Conservation (phyloP, 1,139 yeast genomes). For the Sugiyamaella castrensis region DNA sequence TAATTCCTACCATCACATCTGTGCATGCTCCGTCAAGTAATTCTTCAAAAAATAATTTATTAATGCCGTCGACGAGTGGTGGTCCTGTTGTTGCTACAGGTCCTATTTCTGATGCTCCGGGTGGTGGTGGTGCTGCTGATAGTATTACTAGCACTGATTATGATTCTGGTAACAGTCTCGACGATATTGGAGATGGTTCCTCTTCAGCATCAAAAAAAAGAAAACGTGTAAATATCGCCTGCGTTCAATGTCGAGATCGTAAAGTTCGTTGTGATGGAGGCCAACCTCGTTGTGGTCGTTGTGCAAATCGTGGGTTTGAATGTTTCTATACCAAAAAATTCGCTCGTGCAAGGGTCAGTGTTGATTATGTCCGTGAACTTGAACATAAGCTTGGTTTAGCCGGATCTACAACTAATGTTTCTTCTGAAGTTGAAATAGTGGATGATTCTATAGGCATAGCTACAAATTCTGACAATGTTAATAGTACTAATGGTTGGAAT, state of each 20-base stretch:
- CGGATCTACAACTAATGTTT: not conserved
- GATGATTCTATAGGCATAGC: not conserved
- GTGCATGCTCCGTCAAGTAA: no score
- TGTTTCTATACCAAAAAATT: slow-evolving; percentile 18
- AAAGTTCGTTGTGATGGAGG: slow-evolving; percentile 24
- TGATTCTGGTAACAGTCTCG: not conserved
- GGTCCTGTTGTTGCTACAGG: not conserved
- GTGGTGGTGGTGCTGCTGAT: no score
- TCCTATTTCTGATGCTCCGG: no score
- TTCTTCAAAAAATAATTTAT: not conserved
- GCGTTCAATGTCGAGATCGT: slow-evolving; percentile 23
- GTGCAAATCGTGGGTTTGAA: slow-evolving; percentile 12
- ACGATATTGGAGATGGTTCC: not conserved
- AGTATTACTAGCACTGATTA: no score
- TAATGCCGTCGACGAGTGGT: not conserved
- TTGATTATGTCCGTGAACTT: slow-evolving; percentile 21
- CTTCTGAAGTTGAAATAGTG: not conserved
- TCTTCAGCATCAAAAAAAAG: slow-evolving; percentile 2
- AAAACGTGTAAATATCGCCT: slow-evolving; percentile 18
- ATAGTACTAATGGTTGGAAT: not conserved
- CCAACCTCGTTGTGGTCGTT: slow-evolving; percentile 21
- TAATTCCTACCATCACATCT: no score
- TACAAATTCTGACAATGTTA: not conserved
- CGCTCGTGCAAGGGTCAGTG: slow-evolving; percentile 16
- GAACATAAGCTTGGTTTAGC: slow-evolving; percentile 16